phyloP scores from a whole-genome alignment of 1,284 basidiomycete species.

The Malassezia restricta region DNA sequence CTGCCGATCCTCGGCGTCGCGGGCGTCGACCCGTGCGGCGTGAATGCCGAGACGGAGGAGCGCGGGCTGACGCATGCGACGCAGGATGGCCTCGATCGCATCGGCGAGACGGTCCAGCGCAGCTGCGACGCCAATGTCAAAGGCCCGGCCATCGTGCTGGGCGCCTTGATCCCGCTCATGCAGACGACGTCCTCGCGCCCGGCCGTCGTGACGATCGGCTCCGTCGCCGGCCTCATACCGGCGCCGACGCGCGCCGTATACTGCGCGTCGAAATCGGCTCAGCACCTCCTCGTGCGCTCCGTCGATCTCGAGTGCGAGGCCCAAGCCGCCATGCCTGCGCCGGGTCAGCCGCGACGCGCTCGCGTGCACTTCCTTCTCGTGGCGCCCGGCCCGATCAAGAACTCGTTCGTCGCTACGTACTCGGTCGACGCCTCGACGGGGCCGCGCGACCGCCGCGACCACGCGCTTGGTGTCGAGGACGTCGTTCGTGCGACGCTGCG shows the following conservation, averaged over 20 bases:
- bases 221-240: conserved; percentile 65
- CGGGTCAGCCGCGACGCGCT: conserved; percentile 11
- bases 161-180: conserved; percentile 58
- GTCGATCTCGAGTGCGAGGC: conserved; percentile 59
- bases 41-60: conserved; percentile 51
- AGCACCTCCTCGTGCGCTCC: conserved; percentile 64
- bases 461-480: conserved; percentile 5
- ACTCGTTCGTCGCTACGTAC: conserved; percentile 24
- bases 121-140: conserved; percentile 48
- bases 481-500: conserved; percentile 3
- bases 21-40: conserved; percentile 51
- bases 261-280: conserved; percentile 68
- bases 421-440: conserved; percentile 9
- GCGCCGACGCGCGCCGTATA: conserved; percentile 77
- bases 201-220: conserved; percentile 66
- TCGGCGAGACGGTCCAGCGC: conserved; percentile 46
- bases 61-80: conserved; percentile 50
- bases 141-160: conserved; percentile 49
- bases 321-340: conserved; percentile 18
- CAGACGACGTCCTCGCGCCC: conserved; percentile 59
- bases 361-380: conserved; percentile 33
- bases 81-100: conserved; percentile 43
- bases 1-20: conserved; percentile 65
- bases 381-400: conserved; percentile 37
- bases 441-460: conserved; percentile 12